Evolutionary conservation across 176 grass and related monocot species (phyloP), one percentile per base, ranked within the genome.

Genomic region (Secale cereale): DNA sequence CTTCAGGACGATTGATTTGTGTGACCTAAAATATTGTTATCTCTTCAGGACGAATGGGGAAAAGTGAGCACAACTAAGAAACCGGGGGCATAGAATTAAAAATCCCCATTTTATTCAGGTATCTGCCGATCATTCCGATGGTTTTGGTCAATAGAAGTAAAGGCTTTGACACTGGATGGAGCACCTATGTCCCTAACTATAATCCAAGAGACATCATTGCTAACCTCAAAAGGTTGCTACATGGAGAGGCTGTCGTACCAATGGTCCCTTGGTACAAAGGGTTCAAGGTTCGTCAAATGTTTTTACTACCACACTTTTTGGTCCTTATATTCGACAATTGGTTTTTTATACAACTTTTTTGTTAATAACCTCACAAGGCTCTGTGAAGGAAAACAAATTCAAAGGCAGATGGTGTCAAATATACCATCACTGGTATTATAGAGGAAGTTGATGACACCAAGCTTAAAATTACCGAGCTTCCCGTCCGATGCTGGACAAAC

Each of bases 111-210:
- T 31, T 65, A 26, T 71, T 78, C 72, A 98, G 96, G 89, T 98
- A 91, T 79, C 46, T 95, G 81, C 96, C 96, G 16, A 85, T 94
- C 76, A 81, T 93, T 82, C 91, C 91, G 35, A 79, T 88, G 43
- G 43, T 45, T 45, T 45, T 45, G 43, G 81, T 95, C 60, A 98
- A 88, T 69, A 88, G 95, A 66, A 89, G 96, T 81, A 98, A 89
- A 81, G 93, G 91, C 62, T 95, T 93, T 85, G 96, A 93, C n/a
- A 92, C 89, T 28, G 89, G 93, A 61, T 88, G 88, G 93, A 98
- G 96, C 81, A 87, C 89, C 2, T 85, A 35, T 36, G 63, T 85
- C 62, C 91, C 91, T 54, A 90, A 82, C 61, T 93, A 93, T 45
- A 90, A 93, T 57, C 87, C 91, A 37, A 90, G 78, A n/a, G 91